phyloP scores from a whole-genome alignment of 2,329 filamentous ascomycete species.

The Phialocephala sp. region DNA sequence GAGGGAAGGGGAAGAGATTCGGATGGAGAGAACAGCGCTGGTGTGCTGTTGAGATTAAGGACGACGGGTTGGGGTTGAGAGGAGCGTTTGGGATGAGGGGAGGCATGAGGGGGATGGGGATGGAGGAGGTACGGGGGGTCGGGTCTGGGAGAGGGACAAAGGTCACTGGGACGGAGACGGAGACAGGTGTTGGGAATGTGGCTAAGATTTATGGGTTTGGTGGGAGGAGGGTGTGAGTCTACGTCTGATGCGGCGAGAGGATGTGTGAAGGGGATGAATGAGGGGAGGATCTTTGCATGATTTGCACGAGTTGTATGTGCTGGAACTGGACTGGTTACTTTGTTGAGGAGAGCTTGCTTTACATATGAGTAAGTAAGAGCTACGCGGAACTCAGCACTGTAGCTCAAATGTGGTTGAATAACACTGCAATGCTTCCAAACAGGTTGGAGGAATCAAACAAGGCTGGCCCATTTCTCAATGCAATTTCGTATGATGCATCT shows the following conservation, averaged over 20 bases:
- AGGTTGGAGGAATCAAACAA: no score
- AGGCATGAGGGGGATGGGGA: constrained; percentile 12
- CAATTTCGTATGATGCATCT: neutral
- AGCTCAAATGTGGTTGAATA: no score
- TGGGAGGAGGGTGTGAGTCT: constrained; percentile 40
- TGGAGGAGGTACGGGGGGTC: constrained; percentile 16
- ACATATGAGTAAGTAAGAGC: no score
- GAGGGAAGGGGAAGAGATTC: constrained; percentile 35
- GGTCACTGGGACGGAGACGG: neutral
- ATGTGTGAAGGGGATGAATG: no score
- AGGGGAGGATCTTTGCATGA: no score
- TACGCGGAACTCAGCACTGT: neutral
- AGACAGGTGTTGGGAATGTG: constrained; percentile 25
- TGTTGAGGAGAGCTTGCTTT: no score
- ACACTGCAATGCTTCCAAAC: neutral
- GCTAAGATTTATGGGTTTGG: constrained; percentile 44
- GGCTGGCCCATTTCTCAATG: no score
- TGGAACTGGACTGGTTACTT: neutral
- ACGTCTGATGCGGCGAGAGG: no score
- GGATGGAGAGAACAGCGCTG: constrained; percentile 58
- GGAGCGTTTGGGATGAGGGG: constrained; percentile 45
- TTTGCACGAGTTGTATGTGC: neutral
- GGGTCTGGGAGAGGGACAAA: constrained; percentile 14
- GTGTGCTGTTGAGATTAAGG: constrained; percentile 53
- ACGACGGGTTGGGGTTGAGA: constrained; percentile 47